A percentile compares a stretch with the other conserved stretches of the same genome.
These are phyloP conservation scores for Scorias spongiosa DNA, from an alignment of 2,329 filamentous ascomycete species.

Conservation along the genomic window DNA sequence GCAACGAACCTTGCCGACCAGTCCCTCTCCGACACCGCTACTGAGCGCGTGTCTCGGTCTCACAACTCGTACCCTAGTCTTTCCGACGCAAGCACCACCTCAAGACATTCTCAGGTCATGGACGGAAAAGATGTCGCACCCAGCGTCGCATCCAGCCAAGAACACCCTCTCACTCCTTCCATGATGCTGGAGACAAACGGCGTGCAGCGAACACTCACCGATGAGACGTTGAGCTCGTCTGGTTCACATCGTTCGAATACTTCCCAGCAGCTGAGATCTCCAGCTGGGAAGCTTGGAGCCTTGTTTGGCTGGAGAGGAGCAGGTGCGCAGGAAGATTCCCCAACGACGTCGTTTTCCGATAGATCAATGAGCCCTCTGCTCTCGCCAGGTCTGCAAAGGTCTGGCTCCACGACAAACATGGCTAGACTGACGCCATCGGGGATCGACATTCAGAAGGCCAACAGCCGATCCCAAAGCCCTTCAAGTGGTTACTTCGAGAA, in stretches of 20 bases:
- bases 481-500: constrained; percentile 29
- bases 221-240: constrained; percentile 14
- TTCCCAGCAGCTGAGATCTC: constrained; percentile 25
- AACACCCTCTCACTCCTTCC: constrained; percentile 10
- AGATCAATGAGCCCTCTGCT: constrained; percentile 42
- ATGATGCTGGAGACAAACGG: constrained; percentile 21
- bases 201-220: constrained; percentile 19
- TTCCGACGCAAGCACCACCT: neutral
- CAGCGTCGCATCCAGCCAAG: neutral
- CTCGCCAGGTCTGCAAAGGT: constrained; percentile 29
- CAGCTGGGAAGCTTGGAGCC: constrained; percentile 39
- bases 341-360: constrained; percentile 48
- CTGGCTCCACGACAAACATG: constrained; percentile 17
- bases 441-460: constrained; percentile 37
- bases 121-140: neutral
- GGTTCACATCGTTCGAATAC: neutral
- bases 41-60: no score
- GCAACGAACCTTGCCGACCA: no score
- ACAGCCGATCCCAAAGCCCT: constrained; percentile 21
- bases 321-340: constrained; percentile 36
- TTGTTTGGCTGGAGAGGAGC: constrained; percentile 53
- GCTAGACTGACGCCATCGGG: constrained; percentile 27
- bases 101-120: neutral
- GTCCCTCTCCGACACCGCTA: no score
- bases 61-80: neutral